These are phyloP conservation scores for Tephrocybe sp. DNA, from an alignment of 768 basidiomycete species.

Conservation along the genomic window DNA sequence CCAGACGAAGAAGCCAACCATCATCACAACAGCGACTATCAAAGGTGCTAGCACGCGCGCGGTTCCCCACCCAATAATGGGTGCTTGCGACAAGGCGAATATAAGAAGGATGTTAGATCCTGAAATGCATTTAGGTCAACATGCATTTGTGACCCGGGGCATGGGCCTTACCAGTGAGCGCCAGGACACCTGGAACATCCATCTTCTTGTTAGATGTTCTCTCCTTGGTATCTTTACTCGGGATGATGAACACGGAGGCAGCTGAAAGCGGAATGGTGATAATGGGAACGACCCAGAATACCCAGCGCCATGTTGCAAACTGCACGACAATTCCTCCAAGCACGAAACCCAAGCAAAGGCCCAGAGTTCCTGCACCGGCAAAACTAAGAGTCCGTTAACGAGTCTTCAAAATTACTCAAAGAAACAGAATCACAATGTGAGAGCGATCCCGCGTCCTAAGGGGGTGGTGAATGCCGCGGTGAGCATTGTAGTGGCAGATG, in stretches of 20 bases:
- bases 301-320: constrained; percentile 4
- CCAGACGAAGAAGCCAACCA: constrained; percentile 48
- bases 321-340: constrained; percentile 2
- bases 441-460: constrained; percentile 42
- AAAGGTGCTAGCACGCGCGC: constrained; percentile 45
- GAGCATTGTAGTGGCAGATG: constrained; percentile 48
- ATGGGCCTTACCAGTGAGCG: constrained; percentile 30
- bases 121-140: constrained; percentile 9
- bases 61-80: constrained; percentile 47
- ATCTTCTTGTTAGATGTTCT: constrained; percentile 25
- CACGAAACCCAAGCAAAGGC: constrained; percentile 1
- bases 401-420: constrained; percentile 26
- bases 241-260: constrained; percentile 32
- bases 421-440: constrained; percentile 43
- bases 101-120: constrained; percentile 38
- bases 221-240: constrained; percentile 17
- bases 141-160: not conserved
- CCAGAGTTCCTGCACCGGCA: not conserved
- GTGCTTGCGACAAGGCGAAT: constrained; percentile 44
- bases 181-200: constrained; percentile 36
- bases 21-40: constrained; percentile 39
- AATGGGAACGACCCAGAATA: not conserved
- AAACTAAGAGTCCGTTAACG: constrained; percentile 7
- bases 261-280: constrained; percentile 20
- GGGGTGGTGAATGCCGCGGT: constrained; percentile 50